Percentiles rank a stretch among this genome's conserved stretches.
These are phyloP conservation scores for Ceratobasidium theobromae DNA, from an alignment of 1,284 basidiomycete species.

Conservation along the genomic window DNA sequence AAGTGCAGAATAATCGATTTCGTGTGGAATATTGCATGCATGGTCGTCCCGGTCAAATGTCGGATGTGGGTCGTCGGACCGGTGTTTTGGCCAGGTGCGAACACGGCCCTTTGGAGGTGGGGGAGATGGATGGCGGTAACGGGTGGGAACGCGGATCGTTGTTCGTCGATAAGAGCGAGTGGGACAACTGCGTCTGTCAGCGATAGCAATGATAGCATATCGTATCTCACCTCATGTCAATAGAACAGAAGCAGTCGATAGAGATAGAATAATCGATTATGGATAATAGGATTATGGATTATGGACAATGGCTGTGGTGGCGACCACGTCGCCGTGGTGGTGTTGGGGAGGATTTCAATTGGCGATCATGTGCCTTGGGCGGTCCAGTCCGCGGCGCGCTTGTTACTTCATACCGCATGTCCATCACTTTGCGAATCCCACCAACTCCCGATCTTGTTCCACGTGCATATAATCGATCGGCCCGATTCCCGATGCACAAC, in stretches of 20 bases:
- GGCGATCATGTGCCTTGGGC: slow-evolving; percentile 5
- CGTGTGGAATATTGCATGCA: too few species aligned
- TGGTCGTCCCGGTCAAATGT: not conserved
- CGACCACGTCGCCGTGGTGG: too few species aligned
- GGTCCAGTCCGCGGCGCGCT: not conserved
- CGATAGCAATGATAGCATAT: not conserved
- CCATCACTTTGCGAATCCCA: slow-evolving; percentile 8
- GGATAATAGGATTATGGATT: not conserved
- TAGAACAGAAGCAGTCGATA: too few species aligned
- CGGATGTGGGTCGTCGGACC: too few species aligned
- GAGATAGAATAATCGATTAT: too few species aligned
- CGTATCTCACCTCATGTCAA: not conserved
- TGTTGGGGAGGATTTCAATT: slow-evolving; percentile 3
- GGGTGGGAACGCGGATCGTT: not conserved
- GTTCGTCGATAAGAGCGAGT: slow-evolving; percentile 2
- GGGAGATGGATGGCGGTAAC: slow-evolving; percentile 12
- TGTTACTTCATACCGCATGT: slow-evolving; percentile 15
- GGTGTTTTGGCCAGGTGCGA: not conserved
- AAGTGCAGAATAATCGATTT: not conserved
- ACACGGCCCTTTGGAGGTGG: too few species aligned
- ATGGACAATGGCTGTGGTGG: not conserved
- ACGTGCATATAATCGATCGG: not conserved
- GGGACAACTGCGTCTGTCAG: not conserved
- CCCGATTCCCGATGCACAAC: not conserved
- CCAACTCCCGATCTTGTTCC: not conserved